A percentile compares a stretch with the other conserved stretches of the same genome.
phyloP scores from a whole-genome alignment of 2,329 filamentous ascomycete species.

The Cercospora zeae-maydis region DNA sequence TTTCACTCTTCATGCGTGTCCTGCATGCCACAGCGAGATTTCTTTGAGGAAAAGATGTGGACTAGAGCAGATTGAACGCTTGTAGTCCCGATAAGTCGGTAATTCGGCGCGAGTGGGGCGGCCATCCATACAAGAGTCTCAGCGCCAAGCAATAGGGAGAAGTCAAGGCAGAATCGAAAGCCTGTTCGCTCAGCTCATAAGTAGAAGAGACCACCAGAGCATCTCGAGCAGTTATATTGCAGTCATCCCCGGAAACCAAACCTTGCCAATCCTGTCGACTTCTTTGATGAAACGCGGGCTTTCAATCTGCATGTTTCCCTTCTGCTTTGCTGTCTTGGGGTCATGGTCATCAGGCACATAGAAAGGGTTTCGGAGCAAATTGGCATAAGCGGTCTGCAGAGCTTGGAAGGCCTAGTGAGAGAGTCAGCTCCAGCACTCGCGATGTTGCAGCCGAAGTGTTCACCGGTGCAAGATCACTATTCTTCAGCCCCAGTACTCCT shows the following conservation, averaged over 20 bases:
- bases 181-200: background rate
- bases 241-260: slow-evolving; percentile 67
- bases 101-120: no score
- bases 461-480: slow-evolving; percentile 83
- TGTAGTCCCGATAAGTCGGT: no score
- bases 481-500: slow-evolving; percentile 65
- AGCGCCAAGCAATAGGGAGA: no score
- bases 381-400: slow-evolving; percentile 87
- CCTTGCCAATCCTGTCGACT: slow-evolving; percentile 78
- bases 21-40: no score
- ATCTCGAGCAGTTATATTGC: background rate
- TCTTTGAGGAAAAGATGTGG: no score
- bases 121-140: no score
- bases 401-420: slow-evolving; percentile 70
- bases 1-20: no score
- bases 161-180: background rate
- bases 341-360: slow-evolving; percentile 83
- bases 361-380: slow-evolving; percentile 88
- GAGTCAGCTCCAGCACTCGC: background rate
- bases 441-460: slow-evolving; percentile 30
- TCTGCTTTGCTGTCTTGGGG: slow-evolving; percentile 52
- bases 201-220: background rate
- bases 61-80: no score
- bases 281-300: slow-evolving; percentile 78
- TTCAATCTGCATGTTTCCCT: slow-evolving; percentile 63